Evolutionary conservation across 306 rosid genomes (phyloP).

Genomic region (Medicago truncatula): MtrunA17r5.0-ANR NC_053043.1:30063501-30064000

Average conservation of each 20-base stretch:
- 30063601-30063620: conserved; percentile 49
- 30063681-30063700: conserved; percentile 40
- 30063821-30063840: no score
- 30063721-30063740: neutral
- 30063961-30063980: no score
- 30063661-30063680: conserved; percentile 35
- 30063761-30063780: neutral
- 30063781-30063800: no score
- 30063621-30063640: conserved; percentile 1
- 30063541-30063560: conserved; percentile 57
- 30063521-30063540: neutral
- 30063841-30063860: no score
- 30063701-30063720: conserved; percentile 63
- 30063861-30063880: no score
- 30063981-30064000: no score
- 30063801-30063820: no score
- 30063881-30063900: no score
- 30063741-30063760: neutral
- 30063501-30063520: neutral
- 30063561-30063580: conserved; percentile 54
- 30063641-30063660: conserved; percentile 49
- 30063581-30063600: conserved; percentile 4
- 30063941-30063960: no score
- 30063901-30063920: no score
- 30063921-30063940: no score